Conservation (phyloP, 192 early-diverging fungal genomes). For the Linnemannia exigua region DNA sequence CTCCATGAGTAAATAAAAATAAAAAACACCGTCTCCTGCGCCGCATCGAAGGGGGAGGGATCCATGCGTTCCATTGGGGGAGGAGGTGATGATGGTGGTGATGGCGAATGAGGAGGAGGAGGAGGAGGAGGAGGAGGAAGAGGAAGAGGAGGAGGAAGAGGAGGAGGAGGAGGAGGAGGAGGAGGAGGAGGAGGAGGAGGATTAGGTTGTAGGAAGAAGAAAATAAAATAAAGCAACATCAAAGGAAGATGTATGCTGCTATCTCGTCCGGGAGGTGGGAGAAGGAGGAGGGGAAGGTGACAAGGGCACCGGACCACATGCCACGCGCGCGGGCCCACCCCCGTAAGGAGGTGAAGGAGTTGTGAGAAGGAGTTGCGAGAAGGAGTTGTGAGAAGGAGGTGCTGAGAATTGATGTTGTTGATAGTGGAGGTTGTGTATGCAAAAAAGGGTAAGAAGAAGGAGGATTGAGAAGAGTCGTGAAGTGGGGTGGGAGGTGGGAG, state of each 20-base stretch:
- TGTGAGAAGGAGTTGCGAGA: background rate
- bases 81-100: no score
- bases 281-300: background rate
- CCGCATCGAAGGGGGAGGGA: no score
- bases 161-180: background rate
- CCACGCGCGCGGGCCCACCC: background rate
- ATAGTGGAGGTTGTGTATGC: background rate
- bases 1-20: no score
- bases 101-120: no score
- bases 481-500: no score
- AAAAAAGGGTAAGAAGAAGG: background rate
- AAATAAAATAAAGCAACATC: background rate
- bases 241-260: background rate
- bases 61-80: no score
- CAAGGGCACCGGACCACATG: background rate
- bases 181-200: background rate
- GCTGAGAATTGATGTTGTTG: background rate
- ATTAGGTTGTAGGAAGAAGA: background rate
- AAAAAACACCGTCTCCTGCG: no score
- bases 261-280: background rate
- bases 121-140: no score
- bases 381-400: background rate
- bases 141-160: no score
- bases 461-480: background rate
- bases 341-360: background rate